Evolutionary conservation across 176 grass and related monocot species (phyloP).

Genomic region (Chloris gayana): DNA sequence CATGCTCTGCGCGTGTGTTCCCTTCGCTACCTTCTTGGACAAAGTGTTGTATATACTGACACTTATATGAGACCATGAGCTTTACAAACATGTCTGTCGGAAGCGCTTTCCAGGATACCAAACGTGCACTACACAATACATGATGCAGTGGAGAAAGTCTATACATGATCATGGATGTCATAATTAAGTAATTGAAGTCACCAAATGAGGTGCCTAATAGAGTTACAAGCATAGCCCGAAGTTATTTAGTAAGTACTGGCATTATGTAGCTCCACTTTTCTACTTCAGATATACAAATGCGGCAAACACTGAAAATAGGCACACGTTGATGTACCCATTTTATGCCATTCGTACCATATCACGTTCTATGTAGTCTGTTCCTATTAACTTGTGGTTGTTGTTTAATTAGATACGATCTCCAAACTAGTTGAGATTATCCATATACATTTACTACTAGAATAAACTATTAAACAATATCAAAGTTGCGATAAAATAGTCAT

Average conservation of each 20-base stretch:
- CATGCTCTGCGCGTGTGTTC: background rate
- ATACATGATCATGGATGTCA: background rate
- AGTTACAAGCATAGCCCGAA: no score
- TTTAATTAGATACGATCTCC: no score
- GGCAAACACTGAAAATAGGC: background rate
- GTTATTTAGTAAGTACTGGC: background rate
- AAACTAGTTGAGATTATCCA: no score
- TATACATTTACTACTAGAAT: no score
- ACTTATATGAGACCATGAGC: background rate
- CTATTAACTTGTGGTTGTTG: no score
- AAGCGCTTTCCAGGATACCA: background rate
- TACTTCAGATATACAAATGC: background rate
- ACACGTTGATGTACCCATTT: background rate
- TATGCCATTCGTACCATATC: background rate
- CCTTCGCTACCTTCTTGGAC: background rate
- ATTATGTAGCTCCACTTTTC: background rate
- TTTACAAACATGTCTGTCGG: background rate
- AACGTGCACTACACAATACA: background rate
- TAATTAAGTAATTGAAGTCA: no score
- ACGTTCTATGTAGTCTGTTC: background rate
- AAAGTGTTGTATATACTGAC: background rate
- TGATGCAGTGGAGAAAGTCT: background rate
- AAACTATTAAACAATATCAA: no score
- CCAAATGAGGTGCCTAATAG: no score
- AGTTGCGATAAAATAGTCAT: no score